These are phyloP conservation scores for Hamamelis virginiana DNA, from an alignment of 164 flowering plant species.

Conservation along the genomic window DNA sequence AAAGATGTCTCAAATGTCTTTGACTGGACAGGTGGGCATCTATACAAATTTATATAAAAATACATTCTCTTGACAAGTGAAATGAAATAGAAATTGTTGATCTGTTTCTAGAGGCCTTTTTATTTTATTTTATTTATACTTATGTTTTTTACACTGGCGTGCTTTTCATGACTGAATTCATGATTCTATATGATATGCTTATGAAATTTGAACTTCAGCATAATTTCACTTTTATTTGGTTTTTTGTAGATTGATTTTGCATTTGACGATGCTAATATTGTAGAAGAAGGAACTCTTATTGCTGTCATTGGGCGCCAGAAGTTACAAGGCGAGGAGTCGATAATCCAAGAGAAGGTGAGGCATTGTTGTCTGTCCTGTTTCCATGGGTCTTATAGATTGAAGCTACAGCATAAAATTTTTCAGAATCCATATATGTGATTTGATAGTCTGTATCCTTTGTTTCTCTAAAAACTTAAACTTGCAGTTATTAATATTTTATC, in stretches of 20 bases:
- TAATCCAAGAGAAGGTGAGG: constrained; percentile 59
- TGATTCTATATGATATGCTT: too few relatives aligned
- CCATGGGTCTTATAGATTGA: background rate
- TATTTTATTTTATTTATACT: too few relatives aligned
- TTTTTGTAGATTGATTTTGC: constrained; percentile 63
- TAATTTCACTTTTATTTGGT: constrained; percentile 4
- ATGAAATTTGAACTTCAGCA: background rate
- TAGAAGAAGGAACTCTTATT: constrained; percentile 61
- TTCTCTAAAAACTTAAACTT: background rate
- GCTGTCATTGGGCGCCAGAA: constrained; percentile 57
- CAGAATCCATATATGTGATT: background rate
- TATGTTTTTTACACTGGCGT: too few relatives aligned
- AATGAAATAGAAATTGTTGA: too few relatives aligned
- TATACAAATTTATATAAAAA: background rate
- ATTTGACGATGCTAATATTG: constrained; percentile 64
- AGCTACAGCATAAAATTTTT: background rate
- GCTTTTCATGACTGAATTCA: background rate
- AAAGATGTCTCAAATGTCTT: background rate
- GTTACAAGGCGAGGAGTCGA: constrained; percentile 45
- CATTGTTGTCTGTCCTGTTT: background rate
- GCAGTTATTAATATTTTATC: background rate
- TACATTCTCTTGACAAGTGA: too few relatives aligned
- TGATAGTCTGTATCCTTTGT: background rate
- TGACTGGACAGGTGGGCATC: background rate
- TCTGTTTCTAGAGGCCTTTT: too few relatives aligned